Evolutionary conservation across 805 yeast species (phyloP).

Genomic region (Suhomyces sp.): DNA sequence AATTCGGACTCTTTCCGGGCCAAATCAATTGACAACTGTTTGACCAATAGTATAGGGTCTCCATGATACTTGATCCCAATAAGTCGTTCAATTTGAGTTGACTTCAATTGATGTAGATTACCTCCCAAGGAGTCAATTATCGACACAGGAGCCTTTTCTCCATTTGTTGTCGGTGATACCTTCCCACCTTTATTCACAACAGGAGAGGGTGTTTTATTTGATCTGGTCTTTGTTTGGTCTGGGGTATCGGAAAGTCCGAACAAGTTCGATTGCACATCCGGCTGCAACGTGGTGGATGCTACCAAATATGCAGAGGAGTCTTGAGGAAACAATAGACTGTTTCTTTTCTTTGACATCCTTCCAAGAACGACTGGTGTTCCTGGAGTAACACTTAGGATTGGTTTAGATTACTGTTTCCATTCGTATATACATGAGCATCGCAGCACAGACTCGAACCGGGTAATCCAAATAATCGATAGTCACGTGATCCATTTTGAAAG

Average conservation of each 20-base stretch:
- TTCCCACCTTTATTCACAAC: no score
- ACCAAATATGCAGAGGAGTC: constrained; percentile 6
- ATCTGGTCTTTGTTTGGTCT: background rate
- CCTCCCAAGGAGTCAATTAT: constrained; percentile 14
- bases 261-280: constrained; percentile 7
- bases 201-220: no score
- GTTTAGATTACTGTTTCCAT: no score
- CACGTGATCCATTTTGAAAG: no score
- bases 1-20: constrained; percentile 49
- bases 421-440: no score
- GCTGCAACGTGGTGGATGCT: background rate
- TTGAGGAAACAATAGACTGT: constrained; percentile 14
- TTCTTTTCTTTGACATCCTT: constrained; percentile 10
- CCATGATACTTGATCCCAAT: constrained; percentile 24
- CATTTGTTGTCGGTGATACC: no score
- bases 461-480: no score
- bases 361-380: no score
- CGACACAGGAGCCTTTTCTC: background rate
- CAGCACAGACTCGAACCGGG: no score
- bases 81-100: constrained; percentile 18
- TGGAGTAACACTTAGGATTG: no score
- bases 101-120: constrained; percentile 10
- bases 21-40: constrained; percentile 49
- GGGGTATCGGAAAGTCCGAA: constrained; percentile 10
- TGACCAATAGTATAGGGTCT: constrained; percentile 33